These are phyloP conservation scores for Logfia minima DNA, from an alignment of 129 eudicot genomes.

Conservation along the genomic window DNA sequence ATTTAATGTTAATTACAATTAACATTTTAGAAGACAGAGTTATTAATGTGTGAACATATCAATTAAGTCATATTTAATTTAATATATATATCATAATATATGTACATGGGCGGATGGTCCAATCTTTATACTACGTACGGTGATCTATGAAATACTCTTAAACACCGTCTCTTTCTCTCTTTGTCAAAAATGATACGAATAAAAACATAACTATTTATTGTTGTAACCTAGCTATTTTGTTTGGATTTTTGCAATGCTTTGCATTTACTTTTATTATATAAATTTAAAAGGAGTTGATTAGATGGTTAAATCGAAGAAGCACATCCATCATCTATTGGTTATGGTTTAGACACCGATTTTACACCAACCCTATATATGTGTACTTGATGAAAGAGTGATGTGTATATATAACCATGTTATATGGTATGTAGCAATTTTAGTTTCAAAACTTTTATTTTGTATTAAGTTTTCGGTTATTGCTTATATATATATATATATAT, in stretches of 20 bases:
- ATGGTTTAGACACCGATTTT: slow-evolving; percentile 21
- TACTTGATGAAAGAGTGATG: slow-evolving; percentile 20
- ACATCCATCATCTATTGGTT: slow-evolving; percentile 22
- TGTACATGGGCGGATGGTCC: too few species aligned
- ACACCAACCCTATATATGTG: slow-evolving; percentile 16
- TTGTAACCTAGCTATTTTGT: neutral
- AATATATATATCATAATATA: too few species aligned
- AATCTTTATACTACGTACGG: too few species aligned
- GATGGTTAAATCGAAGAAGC: slow-evolving; percentile 24
- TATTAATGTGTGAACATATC: too few species aligned
- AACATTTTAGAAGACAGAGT: too few species aligned
- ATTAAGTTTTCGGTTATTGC: too few species aligned
- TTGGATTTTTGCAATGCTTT: neutral
- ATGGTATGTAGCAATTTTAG: neutral
- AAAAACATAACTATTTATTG: neutral
- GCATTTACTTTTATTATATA: neutral
- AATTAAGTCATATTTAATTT: too few species aligned
- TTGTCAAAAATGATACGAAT: neutral
- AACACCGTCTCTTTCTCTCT: too few species aligned
- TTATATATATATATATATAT: too few species aligned
- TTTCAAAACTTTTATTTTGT: neutral
- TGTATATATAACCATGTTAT: slow-evolving; percentile 9
- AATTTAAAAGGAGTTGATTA: slow-evolving; percentile 7
- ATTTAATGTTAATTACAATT: too few species aligned
- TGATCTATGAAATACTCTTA: too few species aligned